Percentiles rank a stretch among this genome's conserved stretches.
Evolutionary conservation across 1,139 yeast species (phyloP).

Genomic region (Maudiozyma humilis): DNA sequence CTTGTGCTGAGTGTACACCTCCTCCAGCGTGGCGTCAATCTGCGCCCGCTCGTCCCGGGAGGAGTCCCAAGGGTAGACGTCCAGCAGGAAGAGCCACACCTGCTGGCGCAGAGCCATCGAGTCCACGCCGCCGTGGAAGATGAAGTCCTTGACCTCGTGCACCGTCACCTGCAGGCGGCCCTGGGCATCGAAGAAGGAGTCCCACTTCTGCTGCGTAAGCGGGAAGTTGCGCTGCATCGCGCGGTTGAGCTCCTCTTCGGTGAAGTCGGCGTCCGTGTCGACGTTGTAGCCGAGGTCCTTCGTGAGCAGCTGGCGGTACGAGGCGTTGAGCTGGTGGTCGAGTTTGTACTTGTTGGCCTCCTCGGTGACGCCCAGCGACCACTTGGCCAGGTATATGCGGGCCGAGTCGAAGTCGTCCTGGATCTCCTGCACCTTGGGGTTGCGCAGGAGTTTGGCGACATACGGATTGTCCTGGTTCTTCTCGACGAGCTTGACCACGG

Average conservation of each 20-base stretch:
- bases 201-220: constrained; percentile 63
- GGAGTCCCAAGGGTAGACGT: constrained; percentile 85
- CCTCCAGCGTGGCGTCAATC: constrained; percentile 47
- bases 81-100: constrained; percentile 82
- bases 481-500: constrained; percentile 26
- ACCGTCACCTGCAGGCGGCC: constrained; percentile 70
- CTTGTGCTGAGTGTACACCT: constrained; percentile 58
- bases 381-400: constrained; percentile 81
- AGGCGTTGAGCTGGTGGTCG: constrained; percentile 48
- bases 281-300: constrained; percentile 60
- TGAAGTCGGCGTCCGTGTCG: constrained; percentile 34
- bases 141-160: constrained; percentile 66
- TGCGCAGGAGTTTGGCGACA: constrained; percentile 53
- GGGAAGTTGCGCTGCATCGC: constrained; percentile 44
- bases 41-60: constrained; percentile 58
- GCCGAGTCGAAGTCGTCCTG: constrained; percentile 93
- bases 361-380: constrained; percentile 94
- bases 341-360: constrained; percentile 74
- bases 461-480: constrained; percentile 28
- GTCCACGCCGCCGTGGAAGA: constrained; percentile 85
- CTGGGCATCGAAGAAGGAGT: constrained; percentile 64
- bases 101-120: constrained; percentile 48
- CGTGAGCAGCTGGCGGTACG: constrained; percentile 50
- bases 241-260: constrained; percentile 31
- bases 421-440: constrained; percentile 71